These are phyloP conservation scores for Alternaria viburni DNA, from an alignment of 2,329 filamentous ascomycete species.

Conservation along the genomic window DNA sequence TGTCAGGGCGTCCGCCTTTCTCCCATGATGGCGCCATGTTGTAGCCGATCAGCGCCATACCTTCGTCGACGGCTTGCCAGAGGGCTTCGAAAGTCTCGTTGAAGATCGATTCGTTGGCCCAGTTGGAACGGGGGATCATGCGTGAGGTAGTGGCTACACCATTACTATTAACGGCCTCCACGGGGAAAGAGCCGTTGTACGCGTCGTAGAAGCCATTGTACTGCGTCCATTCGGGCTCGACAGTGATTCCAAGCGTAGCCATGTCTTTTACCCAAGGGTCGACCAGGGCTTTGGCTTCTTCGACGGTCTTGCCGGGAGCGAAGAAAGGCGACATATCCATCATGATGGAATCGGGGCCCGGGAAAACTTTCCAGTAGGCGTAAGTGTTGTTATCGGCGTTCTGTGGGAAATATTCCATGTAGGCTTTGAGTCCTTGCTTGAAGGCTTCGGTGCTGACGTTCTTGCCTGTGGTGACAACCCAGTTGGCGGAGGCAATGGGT, in stretches of 20 bases:
- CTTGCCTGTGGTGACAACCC: neutral
- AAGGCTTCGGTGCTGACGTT: neutral
- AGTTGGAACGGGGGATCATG: neutral
- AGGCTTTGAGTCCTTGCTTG: neutral
- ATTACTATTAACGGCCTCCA: neutral
- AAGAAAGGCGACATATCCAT: slow-evolving; percentile 1
- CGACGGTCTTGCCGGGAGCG: neutral
- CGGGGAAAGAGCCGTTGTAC: neutral
- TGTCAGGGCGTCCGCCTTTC: slow-evolving; percentile 2
- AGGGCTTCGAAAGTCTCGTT: neutral
- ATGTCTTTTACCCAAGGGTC: neutral
- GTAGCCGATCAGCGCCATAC: neutral
- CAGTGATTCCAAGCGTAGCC: neutral
- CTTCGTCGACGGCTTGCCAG: neutral
- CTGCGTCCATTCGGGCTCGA: neutral
- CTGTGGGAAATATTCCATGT: neutral
- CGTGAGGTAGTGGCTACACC: neutral
- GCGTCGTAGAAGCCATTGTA: neutral
- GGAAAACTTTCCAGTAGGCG: neutral
- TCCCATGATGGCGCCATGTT: neutral
- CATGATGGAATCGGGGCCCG: neutral
- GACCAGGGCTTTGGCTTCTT: neutral
- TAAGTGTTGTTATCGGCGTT: neutral
- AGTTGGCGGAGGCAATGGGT: neutral
- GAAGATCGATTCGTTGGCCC: neutral